Evolutionary conservation across 768 basidiomycete genomes (phyloP).

Genomic region (Mycena vitilis): DNA sequence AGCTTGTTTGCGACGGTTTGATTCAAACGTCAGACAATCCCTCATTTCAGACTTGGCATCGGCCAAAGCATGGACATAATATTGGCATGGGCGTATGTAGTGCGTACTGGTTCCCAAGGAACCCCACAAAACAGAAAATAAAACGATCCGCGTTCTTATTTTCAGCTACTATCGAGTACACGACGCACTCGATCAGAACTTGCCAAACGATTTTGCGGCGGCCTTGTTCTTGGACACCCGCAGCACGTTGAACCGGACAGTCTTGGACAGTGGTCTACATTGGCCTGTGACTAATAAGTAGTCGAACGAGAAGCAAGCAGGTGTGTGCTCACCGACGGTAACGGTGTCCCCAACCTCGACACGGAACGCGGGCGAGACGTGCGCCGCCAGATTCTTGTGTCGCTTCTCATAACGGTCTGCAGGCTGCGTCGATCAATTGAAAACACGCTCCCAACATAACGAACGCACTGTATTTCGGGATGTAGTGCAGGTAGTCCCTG

Average conservation of each 20-base stretch:
- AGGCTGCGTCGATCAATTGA: conserved; percentile 7
- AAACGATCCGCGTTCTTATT: no score
- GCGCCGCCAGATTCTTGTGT: conserved; percentile 98
- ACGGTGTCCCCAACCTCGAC: conserved; percentile 94
- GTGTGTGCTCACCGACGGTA: conserved; percentile 82
- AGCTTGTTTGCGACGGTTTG: not conserved
- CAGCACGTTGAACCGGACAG: conserved; percentile 98
- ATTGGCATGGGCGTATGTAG: conserved; percentile 41
- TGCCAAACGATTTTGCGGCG: conserved; percentile 89
- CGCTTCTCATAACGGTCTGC: conserved; percentile 97
- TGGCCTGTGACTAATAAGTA: conserved; percentile 67
- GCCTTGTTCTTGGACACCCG: conserved; percentile 96
- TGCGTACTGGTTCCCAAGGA: not conserved
- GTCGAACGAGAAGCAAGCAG: not conserved
- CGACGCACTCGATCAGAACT: conserved; percentile 69
- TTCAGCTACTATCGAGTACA: no score
- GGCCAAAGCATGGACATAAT: conserved; percentile 42
- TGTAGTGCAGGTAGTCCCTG: conserved; percentile 93
- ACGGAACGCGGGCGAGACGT: conserved; percentile 99
- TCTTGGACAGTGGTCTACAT: conserved; percentile 99
- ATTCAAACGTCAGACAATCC: not conserved
- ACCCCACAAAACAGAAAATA: no score
- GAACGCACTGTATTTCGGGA: conserved; percentile 95
- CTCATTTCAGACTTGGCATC: conserved; percentile 11
- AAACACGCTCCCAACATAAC: conserved; percentile 34